phyloP scores from a whole-genome alignment of 2,329 filamentous ascomycete genomes.

The Endocalyx cinctus region DNA sequence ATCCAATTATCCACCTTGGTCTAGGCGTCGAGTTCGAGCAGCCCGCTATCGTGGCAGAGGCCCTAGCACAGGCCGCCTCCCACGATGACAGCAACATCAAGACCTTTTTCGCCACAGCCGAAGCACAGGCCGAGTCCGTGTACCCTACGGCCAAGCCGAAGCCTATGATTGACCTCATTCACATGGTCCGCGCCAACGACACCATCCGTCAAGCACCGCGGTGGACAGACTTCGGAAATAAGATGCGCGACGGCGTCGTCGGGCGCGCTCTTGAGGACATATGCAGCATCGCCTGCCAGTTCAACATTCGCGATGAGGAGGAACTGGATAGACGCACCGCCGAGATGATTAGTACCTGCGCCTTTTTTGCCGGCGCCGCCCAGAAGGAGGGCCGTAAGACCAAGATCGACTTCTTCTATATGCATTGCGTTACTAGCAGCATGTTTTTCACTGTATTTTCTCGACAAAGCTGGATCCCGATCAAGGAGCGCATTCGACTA shows the following conservation, averaged over 20 bases:
- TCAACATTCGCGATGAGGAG: conserved; percentile 48
- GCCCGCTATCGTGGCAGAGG: conserved; percentile 76
- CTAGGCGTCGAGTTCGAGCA: conserved; percentile 81
- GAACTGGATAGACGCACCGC: conserved; percentile 51
- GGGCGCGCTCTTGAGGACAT: conserved; percentile 59
- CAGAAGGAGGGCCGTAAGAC: conserved; percentile 59
- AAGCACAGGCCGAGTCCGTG: conserved; percentile 42
- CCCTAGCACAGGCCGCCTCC: conserved; percentile 69
- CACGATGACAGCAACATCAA: conserved; percentile 57
- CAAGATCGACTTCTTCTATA: conserved; percentile 77
- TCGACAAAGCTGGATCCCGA: conserved; percentile 54
- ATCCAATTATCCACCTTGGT: conserved; percentile 80
- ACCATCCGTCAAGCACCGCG: conserved; percentile 52
- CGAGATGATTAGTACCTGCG: conserved; percentile 64
- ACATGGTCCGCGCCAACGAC: conserved; percentile 51
- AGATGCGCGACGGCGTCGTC: conserved; percentile 66
- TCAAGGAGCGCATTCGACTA: conserved; percentile 59
- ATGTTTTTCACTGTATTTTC: conserved; percentile 72
- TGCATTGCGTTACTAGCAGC: conserved; percentile 39
- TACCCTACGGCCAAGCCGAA: conserved; percentile 25
- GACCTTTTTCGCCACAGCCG: conserved; percentile 48
- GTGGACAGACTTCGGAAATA: conserved; percentile 52
- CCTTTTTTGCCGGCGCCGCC: conserved; percentile 50
- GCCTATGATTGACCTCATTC: conserved; percentile 53
- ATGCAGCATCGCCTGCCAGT: conserved; percentile 55